These are phyloP conservation scores for Amanita fuliginea DNA, from an alignment of 768 basidiomycete genomes.

Conservation along the genomic window DNA sequence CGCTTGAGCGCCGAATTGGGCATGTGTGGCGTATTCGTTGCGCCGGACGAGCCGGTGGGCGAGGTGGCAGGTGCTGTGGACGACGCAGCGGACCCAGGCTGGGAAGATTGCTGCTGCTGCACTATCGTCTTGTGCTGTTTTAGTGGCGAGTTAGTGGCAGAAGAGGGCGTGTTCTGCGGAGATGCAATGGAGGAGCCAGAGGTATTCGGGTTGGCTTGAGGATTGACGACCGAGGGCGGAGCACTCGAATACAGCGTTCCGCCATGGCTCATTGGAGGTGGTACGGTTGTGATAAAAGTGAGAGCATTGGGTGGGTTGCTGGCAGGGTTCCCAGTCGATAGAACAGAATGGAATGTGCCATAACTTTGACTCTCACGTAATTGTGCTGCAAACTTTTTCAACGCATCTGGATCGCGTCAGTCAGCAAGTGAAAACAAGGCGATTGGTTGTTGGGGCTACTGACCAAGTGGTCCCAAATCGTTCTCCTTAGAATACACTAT, in stretches of 20 bases:
- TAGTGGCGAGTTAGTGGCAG: slow-evolving; percentile 43
- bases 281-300: slow-evolving; percentile 10
- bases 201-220: slow-evolving; percentile 18
- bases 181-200: slow-evolving; percentile 24
- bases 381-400: slow-evolving; percentile 26
- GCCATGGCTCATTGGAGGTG: slow-evolving; percentile 10
- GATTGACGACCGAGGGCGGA: slow-evolving; percentile 35
- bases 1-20: slow-evolving; percentile 42
- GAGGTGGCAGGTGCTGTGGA: slow-evolving; percentile 21
- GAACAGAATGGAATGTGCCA: slow-evolving; percentile 5
- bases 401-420: slow-evolving; percentile 23
- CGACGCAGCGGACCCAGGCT: slow-evolving; percentile 21
- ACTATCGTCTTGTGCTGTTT: slow-evolving; percentile 57
- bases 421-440: not conserved
- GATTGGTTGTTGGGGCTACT: slow-evolving; percentile 15
- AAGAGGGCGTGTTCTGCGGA: slow-evolving; percentile 39
- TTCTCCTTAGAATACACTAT: slow-evolving; percentile 51
- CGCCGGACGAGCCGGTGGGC: slow-evolving; percentile 19
- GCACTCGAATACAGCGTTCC: slow-evolving; percentile 42
- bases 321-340: slow-evolving; percentile 6
- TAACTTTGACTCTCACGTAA: slow-evolving; percentile 25
- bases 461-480: slow-evolving; percentile 56
- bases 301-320: slow-evolving; percentile 12
- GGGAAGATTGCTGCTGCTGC: slow-evolving; percentile 13
- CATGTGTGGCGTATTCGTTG: slow-evolving; percentile 39